Evolutionary conservation across 345 rosid species (phyloP).

Genomic region (Carallia brachiata): DNA sequence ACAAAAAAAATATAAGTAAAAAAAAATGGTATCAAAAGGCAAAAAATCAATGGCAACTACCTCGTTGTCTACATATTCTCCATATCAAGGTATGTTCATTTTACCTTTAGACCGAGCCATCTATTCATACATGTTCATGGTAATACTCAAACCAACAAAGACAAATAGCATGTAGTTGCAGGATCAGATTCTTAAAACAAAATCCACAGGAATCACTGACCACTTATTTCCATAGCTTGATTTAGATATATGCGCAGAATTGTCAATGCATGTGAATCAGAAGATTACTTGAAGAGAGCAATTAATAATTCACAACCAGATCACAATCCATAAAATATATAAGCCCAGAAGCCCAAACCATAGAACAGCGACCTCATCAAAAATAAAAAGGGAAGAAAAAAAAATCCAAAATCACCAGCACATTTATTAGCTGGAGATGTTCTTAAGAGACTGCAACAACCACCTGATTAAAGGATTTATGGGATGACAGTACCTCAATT

Average conservation of each 20-base stretch:
- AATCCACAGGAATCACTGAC: neutral
- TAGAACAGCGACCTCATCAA: neutral
- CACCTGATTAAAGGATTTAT: neutral
- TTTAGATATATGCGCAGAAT: neutral
- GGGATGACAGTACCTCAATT: conserved; percentile 62
- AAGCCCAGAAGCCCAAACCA: neutral
- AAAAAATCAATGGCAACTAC: no score
- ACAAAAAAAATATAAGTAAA: no score
- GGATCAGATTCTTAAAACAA: no score
- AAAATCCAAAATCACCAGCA: neutral
- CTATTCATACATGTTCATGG: no score
- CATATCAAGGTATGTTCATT: no score
- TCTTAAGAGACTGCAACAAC: neutral
- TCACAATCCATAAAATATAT: neutral
- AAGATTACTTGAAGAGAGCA: neutral
- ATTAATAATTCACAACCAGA: neutral
- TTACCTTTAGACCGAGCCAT: no score
- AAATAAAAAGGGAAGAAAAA: neutral
- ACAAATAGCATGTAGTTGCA: neutral
- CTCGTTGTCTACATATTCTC: no score
- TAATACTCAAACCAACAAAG: neutral
- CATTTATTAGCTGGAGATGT: neutral
- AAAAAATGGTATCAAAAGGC: no score
- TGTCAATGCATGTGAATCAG: no score
- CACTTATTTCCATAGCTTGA: neutral